These are phyloP conservation scores for Vaccinium corymbosum DNA, from an alignment of 148 eudicot species.

Conservation along the genomic window DNA sequence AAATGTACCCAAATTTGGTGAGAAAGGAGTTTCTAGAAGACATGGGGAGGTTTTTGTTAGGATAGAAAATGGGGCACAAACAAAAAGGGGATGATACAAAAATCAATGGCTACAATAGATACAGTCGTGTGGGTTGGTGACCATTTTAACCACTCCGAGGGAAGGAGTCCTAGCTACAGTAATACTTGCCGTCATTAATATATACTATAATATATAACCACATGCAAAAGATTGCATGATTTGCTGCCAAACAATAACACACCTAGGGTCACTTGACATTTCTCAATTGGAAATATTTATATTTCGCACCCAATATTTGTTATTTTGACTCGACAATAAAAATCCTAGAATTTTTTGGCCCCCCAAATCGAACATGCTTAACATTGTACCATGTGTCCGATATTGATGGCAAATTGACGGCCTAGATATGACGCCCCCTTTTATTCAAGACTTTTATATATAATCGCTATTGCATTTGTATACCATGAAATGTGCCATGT, in stretches of 20 bases:
- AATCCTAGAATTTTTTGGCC: too few relatives aligned
- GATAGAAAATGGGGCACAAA: slow-evolving; percentile 22
- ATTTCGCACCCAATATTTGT: too few relatives aligned
- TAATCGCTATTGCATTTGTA: neutral
- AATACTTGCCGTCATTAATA: neutral
- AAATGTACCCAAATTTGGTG: neutral
- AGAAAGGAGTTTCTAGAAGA: slow-evolving; percentile 2
- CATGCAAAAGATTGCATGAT: neutral
- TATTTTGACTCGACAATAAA: too few relatives aligned
- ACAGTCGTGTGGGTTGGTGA: slow-evolving; percentile 32
- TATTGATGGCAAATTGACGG: neutral
- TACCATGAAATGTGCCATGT: neutral
- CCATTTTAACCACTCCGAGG: slow-evolving; percentile 26
- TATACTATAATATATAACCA: too few relatives aligned
- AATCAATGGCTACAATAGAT: neutral
- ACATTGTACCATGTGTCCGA: neutral
- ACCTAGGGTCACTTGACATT: too few relatives aligned
- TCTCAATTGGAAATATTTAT: too few relatives aligned
- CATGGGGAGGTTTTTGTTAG: slow-evolving; percentile 25
- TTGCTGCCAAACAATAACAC: neutral
- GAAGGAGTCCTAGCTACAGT: neutral
- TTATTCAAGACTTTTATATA: neutral
- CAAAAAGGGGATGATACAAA: neutral
- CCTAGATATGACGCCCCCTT: neutral
- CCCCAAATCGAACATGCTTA: too few relatives aligned